These are phyloP conservation scores for Piper betle DNA, from an alignment of 164 flowering plant species.

Conservation along the genomic window DNA sequence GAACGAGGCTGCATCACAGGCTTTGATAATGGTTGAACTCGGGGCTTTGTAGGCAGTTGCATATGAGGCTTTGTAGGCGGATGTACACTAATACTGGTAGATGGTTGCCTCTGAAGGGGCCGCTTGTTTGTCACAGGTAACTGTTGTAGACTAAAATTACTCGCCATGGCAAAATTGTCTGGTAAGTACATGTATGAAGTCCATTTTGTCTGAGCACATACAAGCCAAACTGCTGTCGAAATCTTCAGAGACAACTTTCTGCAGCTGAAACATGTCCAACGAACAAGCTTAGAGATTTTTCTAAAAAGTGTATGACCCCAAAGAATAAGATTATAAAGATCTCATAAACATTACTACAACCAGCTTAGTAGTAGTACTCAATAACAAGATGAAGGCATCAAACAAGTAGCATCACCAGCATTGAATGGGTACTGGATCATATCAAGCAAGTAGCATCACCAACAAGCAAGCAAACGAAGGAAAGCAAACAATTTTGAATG, in stretches of 20 bases:
- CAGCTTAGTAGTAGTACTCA: too few relatives aligned
- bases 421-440: too few relatives aligned
- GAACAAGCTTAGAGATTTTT: not conserved
- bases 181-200: not conserved
- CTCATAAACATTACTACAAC: too few relatives aligned
- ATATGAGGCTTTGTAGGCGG: not conserved
- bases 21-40: not conserved
- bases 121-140: conserved; percentile 21
- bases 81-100: not conserved
- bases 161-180: conserved; percentile 3
- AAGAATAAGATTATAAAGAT: too few relatives aligned
- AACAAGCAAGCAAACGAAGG: too few relatives aligned
- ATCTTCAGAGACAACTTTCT: not conserved
- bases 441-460: too few relatives aligned
- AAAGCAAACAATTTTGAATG: too few relatives aligned
- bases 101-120: not conserved
- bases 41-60: not conserved
- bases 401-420: too few relatives aligned
- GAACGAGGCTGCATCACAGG: not conserved
- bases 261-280: not conserved
- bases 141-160: conserved; percentile 31
- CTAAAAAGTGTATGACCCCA: too few relatives aligned
- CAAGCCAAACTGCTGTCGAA: not conserved
- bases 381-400: too few relatives aligned
- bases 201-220: not conserved